Evolutionary conservation across 192 early-diverging fungal species (phyloP).

Genomic region (Coemansia sp.): DNA sequence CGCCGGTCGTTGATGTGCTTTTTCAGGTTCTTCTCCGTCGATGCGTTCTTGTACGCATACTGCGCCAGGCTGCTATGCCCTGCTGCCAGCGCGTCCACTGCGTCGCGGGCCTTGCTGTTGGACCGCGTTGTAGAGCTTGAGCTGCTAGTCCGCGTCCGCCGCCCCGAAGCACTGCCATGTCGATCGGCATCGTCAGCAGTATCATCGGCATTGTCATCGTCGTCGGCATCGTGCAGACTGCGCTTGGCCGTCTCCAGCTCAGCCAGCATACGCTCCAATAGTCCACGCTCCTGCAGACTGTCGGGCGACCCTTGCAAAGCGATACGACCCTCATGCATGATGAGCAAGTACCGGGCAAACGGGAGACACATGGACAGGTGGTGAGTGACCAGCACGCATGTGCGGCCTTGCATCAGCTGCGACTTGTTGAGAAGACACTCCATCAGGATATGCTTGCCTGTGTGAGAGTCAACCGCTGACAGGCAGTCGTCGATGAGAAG

Average conservation of each 20-base stretch:
- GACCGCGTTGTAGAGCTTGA: conserved; percentile 5
- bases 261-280: conserved; percentile 8
- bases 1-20: conserved; percentile 13
- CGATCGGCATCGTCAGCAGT: background rate
- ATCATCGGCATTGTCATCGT: conserved; percentile 27
- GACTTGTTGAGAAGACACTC: conserved; percentile 65
- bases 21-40: conserved; percentile 20
- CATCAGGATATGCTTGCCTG: conserved; percentile 80
- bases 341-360: conserved; percentile 58
- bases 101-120: background rate
- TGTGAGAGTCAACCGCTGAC: conserved; percentile 92
- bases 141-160: background rate
- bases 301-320: conserved; percentile 52
- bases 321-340: conserved; percentile 63
- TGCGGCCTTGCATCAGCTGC: conserved; percentile 68
- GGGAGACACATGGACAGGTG: conserved; percentile 64
- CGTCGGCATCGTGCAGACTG: background rate
- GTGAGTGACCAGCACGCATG: conserved; percentile 84
- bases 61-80: conserved; percentile 47
- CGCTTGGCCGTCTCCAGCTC: conserved; percentile 16
- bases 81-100: conserved; percentile 1
- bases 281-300: conserved; percentile 52
- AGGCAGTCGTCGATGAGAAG: conserved; percentile 82
- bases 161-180: background rate
- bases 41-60: conserved; percentile 3